phyloP scores from a whole-genome alignment of 306 rosid genomes.

The Macrotyloma uniflorum region DNA sequence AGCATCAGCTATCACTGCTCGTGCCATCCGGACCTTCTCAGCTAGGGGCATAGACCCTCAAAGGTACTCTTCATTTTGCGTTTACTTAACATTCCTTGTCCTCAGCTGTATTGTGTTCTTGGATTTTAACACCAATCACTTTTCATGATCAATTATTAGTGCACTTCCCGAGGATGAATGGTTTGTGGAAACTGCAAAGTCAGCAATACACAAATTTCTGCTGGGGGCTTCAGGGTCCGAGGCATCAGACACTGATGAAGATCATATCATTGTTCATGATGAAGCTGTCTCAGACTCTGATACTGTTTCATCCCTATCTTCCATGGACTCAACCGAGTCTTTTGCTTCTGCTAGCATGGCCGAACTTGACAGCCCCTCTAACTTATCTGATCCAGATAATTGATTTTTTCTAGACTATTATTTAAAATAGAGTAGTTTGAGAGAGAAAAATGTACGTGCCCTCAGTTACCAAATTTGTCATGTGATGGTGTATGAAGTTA shows the following conservation, averaged over 20 bases:
- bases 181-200: constrained; percentile 93
- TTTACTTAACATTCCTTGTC: constrained; percentile 28
- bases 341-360: constrained; percentile 97
- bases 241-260: constrained; percentile 74
- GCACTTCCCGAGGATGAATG: constrained; percentile 95
- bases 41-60: constrained; percentile 82
- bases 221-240: constrained; percentile 80
- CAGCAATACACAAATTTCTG: constrained; percentile 77
- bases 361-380: constrained; percentile 84
- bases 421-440: constrained; percentile 34
- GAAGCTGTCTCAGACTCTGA: constrained; percentile 69
- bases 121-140: constrained; percentile 34
- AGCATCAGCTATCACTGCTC: constrained; percentile 90
- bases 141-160: constrained; percentile 44
- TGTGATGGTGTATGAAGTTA: neutral
- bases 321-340: constrained; percentile 71
- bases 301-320: constrained; percentile 74
- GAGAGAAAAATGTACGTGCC: neutral
- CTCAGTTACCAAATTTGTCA: constrained; percentile 16
- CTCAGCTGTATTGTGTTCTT: constrained; percentile 11
- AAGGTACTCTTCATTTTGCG: constrained; percentile 55
- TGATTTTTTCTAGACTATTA: constrained; percentile 27
- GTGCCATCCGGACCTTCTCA: constrained; percentile 88
- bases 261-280: constrained; percentile 62
- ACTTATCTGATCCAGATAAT: constrained; percentile 64